phyloP scores from a whole-genome alignment of 371 early-diverging fungal genomes.

The Furculomyces boomerangus region DNA sequence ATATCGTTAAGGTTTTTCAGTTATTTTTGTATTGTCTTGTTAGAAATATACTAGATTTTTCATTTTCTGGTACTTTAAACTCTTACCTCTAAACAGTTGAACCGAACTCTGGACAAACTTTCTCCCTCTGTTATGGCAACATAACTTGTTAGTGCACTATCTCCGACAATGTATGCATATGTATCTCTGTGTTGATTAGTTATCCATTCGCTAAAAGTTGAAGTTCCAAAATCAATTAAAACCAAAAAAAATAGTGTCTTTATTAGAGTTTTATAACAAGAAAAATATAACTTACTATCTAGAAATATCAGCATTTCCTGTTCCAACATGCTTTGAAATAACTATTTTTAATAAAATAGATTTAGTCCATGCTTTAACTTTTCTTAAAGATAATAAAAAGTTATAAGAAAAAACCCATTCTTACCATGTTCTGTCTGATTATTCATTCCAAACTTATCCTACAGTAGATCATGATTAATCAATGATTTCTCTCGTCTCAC shows the following conservation, averaged over 20 bases:
- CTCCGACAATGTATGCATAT: slow-evolving; percentile 14
- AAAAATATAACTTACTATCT: slow-evolving; percentile 5
- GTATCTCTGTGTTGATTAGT: slow-evolving; percentile 23
- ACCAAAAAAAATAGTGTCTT: background rate
- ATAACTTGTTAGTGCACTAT: slow-evolving; percentile 15
- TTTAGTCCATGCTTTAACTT: background rate
- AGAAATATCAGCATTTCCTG: slow-evolving; percentile 19
- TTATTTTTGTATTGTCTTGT: background rate
- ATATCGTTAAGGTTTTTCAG: too few species aligned
- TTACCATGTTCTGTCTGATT: slow-evolving; percentile 21
- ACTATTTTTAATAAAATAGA: background rate
- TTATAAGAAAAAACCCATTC: slow-evolving; percentile 7
- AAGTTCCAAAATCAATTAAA: slow-evolving; percentile 8
- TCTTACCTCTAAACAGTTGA: slow-evolving; percentile 5
- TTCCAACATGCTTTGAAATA: slow-evolving; percentile 18
- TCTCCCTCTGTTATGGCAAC: slow-evolving; percentile 19
- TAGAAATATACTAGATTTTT: background rate
- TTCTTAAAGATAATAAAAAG: background rate
- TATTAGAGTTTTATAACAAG: background rate
- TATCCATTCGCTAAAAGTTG: slow-evolving; percentile 10
- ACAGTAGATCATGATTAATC: too few species aligned
- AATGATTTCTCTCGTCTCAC: too few species aligned
- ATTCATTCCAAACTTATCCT: slow-evolving; percentile 27
- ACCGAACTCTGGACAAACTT: slow-evolving; percentile 9
- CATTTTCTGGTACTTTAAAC: slow-evolving; percentile 6